Conservation (phyloP, 2,329 filamentous ascomycete genomes). For the Neofusicoccum parvum region DNA sequence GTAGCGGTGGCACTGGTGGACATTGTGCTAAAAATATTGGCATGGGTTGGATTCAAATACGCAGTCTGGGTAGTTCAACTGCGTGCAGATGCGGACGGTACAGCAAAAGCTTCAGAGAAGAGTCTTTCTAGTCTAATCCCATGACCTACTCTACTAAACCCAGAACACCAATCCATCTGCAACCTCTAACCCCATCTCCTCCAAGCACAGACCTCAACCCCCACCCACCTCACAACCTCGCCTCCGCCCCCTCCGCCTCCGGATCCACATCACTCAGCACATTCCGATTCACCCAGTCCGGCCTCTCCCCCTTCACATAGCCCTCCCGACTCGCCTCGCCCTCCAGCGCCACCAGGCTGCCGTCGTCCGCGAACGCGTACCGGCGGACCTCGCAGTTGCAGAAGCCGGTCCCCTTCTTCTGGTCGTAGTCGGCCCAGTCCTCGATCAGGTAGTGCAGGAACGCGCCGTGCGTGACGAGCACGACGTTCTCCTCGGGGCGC, state of each 20-base stretch:
- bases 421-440: slow-evolving; percentile 68
- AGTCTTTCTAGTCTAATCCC: no score
- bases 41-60: no score
- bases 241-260: neutral
- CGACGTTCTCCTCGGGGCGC: slow-evolving; percentile 65
- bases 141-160: no score
- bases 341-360: slow-evolving; percentile 33
- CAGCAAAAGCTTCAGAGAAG: no score
- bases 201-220: no score
- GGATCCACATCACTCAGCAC: slow-evolving; percentile 4
- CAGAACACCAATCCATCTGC: no score
- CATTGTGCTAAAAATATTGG: no score
- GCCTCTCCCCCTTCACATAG: slow-evolving; percentile 26
- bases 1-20: no score
- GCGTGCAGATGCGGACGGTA: no score
- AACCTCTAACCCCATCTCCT: no score
- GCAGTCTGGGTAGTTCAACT: no score
- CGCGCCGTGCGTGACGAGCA: slow-evolving; percentile 79
- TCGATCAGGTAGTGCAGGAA: slow-evolving; percentile 84
- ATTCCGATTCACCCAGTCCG: slow-evolving; percentile 19
- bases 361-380: slow-evolving; percentile 34
- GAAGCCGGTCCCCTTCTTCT: slow-evolving; percentile 46
- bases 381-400: slow-evolving; percentile 38
- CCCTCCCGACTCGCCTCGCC: slow-evolving; percentile 21
- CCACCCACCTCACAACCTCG: neutral